Percentiles rank a stretch among this genome's conserved stretches.
phyloP scores from a whole-genome alignment of 2,329 filamentous ascomycete species.

The Xylaria sp. region DNA sequence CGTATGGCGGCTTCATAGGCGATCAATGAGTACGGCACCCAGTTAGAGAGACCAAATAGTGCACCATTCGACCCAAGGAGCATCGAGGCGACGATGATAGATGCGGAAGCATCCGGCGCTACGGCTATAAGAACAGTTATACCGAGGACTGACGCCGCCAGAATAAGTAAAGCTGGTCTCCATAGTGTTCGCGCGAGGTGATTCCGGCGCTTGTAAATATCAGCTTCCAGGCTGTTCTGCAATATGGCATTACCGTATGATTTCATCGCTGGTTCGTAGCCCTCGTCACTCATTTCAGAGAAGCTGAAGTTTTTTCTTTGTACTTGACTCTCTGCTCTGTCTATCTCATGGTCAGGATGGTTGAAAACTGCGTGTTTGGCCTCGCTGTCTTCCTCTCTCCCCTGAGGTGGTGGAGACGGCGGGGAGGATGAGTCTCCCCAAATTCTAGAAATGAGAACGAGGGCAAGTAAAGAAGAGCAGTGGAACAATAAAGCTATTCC shows the following conservation, averaged over 20 bases:
- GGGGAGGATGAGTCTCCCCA: not conserved
- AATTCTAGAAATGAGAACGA: not conserved
- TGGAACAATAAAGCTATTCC: constrained; percentile 1
- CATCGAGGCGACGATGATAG: not conserved
- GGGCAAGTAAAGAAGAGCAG: not conserved
- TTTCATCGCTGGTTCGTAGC: not conserved
- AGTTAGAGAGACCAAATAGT: not conserved
- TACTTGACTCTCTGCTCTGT: not conserved
- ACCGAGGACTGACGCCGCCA: not conserved
- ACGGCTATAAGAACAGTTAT: not conserved
- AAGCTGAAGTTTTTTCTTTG: not conserved
- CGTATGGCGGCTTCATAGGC: constrained; percentile 1
- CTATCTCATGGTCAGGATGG: not conserved
- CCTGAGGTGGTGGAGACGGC: not conserved
- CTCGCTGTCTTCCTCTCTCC: not conserved
- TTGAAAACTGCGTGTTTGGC: not conserved
- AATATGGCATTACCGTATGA: not conserved
- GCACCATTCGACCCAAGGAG: constrained; percentile 2
- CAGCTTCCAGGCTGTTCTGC: not conserved
- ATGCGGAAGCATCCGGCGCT: not conserved
- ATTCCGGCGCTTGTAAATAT: not conserved
- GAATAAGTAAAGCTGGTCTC: not conserved
- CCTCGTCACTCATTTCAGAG: not conserved
- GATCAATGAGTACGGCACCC: constrained; percentile 4
- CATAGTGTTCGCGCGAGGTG: not conserved